These are phyloP conservation scores for Lycium ferocissimum DNA, from an alignment of 257 asterid genomes.

Conservation along the genomic window DNA sequence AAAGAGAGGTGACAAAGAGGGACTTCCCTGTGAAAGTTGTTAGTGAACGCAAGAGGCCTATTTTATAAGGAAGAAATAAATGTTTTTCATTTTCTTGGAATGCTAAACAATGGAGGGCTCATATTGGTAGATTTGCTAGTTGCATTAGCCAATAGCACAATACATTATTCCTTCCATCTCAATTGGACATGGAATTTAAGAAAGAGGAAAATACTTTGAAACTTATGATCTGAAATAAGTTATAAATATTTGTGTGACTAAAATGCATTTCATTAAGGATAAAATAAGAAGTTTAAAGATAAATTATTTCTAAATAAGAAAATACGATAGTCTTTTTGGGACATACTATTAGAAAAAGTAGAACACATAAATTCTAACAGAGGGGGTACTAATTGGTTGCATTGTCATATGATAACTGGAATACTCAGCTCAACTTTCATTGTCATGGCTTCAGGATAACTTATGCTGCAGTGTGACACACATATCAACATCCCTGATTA, in stretches of 20 bases:
- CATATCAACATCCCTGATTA: constrained; percentile 35
- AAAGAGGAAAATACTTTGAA: too few relatives aligned
- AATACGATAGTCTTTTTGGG: too few relatives aligned
- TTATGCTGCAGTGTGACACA: constrained; percentile 39
- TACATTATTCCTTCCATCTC: background rate
- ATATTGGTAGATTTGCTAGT: constrained; percentile 11
- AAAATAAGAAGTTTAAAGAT: too few relatives aligned
- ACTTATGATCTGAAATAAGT: too few relatives aligned
- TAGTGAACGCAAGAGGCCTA: background rate
- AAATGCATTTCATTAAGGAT: too few relatives aligned
- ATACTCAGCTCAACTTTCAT: constrained; percentile 15
- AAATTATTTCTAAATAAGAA: too few relatives aligned
- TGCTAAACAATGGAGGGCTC: constrained; percentile 45
- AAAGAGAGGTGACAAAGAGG: constrained; percentile 27
- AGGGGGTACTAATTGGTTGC: background rate
- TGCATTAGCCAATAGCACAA: constrained; percentile 6
- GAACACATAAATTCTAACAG: background rate
- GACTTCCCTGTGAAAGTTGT: constrained; percentile 32
- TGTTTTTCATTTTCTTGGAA: constrained; percentile 40
- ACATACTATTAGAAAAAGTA: too few relatives aligned
- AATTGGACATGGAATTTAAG: too few relatives aligned
- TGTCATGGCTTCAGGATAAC: constrained; percentile 36
- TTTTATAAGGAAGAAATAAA: constrained; percentile 40
- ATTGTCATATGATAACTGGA: background rate
- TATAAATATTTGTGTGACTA: too few relatives aligned